A percentile compares a stretch with the other conserved stretches of the same genome.
Evolutionary conservation across 108 stramenopile genomes (phyloP).

Genomic region (Mayamaea pseudoterrestris): DNA sequence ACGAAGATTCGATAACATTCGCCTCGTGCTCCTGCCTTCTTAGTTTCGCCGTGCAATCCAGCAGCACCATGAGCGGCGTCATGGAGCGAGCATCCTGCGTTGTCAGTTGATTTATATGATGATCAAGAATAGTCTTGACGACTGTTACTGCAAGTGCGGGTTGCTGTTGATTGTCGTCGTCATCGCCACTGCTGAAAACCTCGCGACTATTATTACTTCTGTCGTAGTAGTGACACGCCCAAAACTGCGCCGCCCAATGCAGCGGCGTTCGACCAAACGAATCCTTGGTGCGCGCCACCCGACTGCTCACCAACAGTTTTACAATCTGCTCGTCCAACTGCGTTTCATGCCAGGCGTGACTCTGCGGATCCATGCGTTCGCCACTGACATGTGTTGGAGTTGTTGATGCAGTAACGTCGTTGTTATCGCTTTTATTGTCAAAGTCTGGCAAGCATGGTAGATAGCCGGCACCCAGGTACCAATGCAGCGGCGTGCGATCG

Average conservation of each 20-base stretch:
- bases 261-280: slow-evolving; percentile 25
- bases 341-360: slow-evolving; percentile 19
- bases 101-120: slow-evolving; percentile 23
- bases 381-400: slow-evolving; percentile 23
- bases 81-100: slow-evolving; percentile 13
- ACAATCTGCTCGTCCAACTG: slow-evolving; percentile 14
- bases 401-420: slow-evolving; percentile 5
- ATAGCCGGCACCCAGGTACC: slow-evolving; percentile 42
- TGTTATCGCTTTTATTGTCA: not conserved
- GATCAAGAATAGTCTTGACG: slow-evolving; percentile 26
- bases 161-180: slow-evolving; percentile 1
- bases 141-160: slow-evolving; percentile 18
- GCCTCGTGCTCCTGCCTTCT: slow-evolving; percentile 14
- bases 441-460: no score
- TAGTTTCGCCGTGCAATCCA: slow-evolving; percentile 13
- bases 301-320: slow-evolving; percentile 20
- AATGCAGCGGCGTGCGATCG: slow-evolving; percentile 30
- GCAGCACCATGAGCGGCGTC: slow-evolving; percentile 37
- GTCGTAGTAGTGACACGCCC: slow-evolving; percentile 5
- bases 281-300: slow-evolving; percentile 25
- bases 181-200: not conserved
- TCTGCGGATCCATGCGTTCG: slow-evolving; percentile 27
- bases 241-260: slow-evolving; percentile 38
- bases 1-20: slow-evolving; percentile 18
- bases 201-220: not conserved